Conservation (phyloP, 2,329 filamentous ascomycete species). For the Sporothrix euskadiensis region DNA sequence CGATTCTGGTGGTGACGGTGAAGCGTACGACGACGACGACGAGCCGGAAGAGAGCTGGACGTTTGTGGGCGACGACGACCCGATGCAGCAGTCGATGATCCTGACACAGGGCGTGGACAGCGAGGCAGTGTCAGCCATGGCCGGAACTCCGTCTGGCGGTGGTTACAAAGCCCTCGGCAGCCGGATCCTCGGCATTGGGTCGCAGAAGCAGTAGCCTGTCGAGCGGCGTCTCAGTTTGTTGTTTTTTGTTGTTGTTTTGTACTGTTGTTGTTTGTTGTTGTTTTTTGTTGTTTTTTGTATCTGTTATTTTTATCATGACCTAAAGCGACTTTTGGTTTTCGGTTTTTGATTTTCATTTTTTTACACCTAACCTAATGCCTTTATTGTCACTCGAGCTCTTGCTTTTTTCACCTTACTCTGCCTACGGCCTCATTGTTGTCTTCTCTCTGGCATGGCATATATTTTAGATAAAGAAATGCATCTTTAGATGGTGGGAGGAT, state of each 20-base stretch:
- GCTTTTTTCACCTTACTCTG: background rate
- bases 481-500: background rate
- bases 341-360: background rate
- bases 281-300: background rate
- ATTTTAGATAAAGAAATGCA: conserved; percentile 9
- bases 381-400: background rate
- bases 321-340: background rate
- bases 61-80: conserved; percentile 63
- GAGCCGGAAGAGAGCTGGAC: conserved; percentile 88
- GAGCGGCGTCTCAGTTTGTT: background rate
- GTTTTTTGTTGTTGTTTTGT: background rate
- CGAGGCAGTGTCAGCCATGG: background rate
- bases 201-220: background rate
- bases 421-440: background rate
- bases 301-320: background rate
- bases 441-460: background rate
- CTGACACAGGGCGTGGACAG: background rate
- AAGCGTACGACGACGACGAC: conserved; percentile 49
- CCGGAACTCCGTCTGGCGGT: background rate
- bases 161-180: conserved; percentile 25
- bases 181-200: conserved; percentile 22
- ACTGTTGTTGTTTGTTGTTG: background rate
- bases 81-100: conserved; percentile 30
- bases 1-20: conserved; percentile 34
- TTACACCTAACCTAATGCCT: background rate